phyloP scores from a whole-genome alignment of 1,139 yeast genomes.

The Protomyces inouyei region DNA sequence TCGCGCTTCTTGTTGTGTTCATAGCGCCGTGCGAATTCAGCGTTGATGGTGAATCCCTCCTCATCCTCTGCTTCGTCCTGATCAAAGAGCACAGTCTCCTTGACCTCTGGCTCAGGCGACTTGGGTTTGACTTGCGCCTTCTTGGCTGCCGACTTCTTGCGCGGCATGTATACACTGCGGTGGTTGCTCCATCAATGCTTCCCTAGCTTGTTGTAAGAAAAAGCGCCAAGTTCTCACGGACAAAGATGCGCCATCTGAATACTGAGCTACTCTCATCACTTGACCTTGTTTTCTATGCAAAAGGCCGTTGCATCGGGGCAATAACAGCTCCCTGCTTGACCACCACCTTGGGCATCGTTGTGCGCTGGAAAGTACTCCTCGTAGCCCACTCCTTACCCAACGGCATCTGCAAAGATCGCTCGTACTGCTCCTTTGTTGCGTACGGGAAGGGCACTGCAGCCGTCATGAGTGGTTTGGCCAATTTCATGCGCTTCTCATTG shows the following conservation, averaged over 20 bases:
- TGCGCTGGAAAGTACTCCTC: constrained; percentile 75
- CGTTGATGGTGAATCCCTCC: constrained; percentile 37
- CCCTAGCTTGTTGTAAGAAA: background rate
- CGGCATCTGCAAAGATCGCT: constrained; percentile 90
- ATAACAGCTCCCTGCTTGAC: constrained; percentile 85
- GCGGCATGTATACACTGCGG: constrained; percentile 53
- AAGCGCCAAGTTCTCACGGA: background rate
- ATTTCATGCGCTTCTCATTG: constrained; percentile 80
- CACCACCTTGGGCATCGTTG: constrained; percentile 82
- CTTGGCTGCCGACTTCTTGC: constrained; percentile 85
- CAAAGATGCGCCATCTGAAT: background rate
- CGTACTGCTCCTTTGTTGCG: constrained; percentile 90
- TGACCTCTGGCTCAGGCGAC: constrained; percentile 10
- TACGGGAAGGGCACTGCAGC: constrained; percentile 88
- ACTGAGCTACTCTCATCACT: background rate
- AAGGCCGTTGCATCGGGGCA: constrained; percentile 56
- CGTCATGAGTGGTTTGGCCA: constrained; percentile 74
- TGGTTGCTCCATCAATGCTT: too few species aligned
- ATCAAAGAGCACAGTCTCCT: constrained; percentile 30
- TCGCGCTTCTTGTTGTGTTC: constrained; percentile 40
- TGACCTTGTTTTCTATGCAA: background rate
- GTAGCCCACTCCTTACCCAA: constrained; percentile 96
- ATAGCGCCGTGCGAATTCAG: constrained; percentile 38
- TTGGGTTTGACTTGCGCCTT: constrained; percentile 56
- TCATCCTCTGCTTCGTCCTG: constrained; percentile 35